Evolutionary conservation across 2,329 filamentous ascomycete genomes (phyloP), one percentile per base, ranked within the genome.

Genomic region (Monilinia vaccinii-corymbosi): DNA sequence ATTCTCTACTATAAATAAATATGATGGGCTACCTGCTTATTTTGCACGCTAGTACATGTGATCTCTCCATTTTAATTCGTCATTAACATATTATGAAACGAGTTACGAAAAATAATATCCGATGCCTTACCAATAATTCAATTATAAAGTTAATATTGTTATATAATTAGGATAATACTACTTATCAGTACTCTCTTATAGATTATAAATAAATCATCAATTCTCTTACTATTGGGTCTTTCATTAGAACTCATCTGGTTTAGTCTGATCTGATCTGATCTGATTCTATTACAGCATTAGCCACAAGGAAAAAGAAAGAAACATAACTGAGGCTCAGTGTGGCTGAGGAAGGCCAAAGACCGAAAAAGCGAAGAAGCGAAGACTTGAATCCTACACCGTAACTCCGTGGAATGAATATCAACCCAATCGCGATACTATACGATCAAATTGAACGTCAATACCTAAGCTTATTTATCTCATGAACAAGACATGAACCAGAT

Each of bases 31-130:
- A n/a, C 32, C 32, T 34, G 13, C 32, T 11, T 34, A 34, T 9
- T 34, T 34, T 11, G 32, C 13, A 2, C 32, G n/a, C n/a, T 28
- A 28, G 25, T 6, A 28, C 25, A 28, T 28, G 25, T 28, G 25
- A 23, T 44, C 28, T 56, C 40, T 56, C 42, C 42, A 47, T 25
- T 56, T 46, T 56, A 46, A 56, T 56, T 56, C 42, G 53, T 46
- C 31, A 25, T n/a, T 28, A 56, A 47, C n/a, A 56, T 36, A 7
- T 23, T 36, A 13, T 56, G 53, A 56, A 56, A 56, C 53, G 47
- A 56, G 25, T 42, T 56, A 53, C 25, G 50, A 52, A 11, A 31
- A 31, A 47, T n/a, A 31, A 52, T 52, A 40, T 52, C 34, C 49
- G 49, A 52, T 40, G 50, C 36, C 18, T 28, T 34, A 38, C 36